Percentiles rank a stretch among this genome's conserved stretches.
These are phyloP conservation scores for Paramecium caudatum DNA, from an alignment of 73 alveolate genomes.

Conservation along the genomic window DNA sequence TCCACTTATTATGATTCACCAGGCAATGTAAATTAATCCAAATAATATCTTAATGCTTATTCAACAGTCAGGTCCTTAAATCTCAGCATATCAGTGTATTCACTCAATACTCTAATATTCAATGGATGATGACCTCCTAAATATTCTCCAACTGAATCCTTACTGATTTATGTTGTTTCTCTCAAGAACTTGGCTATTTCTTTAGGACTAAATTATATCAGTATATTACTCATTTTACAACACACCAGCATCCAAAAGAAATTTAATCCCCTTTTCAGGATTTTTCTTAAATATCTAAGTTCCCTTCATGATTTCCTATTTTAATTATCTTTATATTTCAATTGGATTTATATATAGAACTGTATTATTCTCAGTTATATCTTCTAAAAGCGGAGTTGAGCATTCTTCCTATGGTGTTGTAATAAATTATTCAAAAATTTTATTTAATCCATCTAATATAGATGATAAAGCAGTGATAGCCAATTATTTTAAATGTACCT, in stretches of 20 bases:
- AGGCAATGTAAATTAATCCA: slow-evolving; percentile 72
- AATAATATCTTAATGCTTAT: slow-evolving; percentile 71
- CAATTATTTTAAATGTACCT: slow-evolving; percentile 36
- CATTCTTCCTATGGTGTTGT: not conserved
- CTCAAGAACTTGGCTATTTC: slow-evolving; percentile 73
- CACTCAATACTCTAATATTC: slow-evolving; percentile 70
- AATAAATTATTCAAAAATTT: slow-evolving; percentile 7
- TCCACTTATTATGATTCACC: slow-evolving; percentile 84
- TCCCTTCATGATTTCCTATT: slow-evolving; percentile 68
- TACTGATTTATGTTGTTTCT: slow-evolving; percentile 58
- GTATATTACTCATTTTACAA: slow-evolving; percentile 45
- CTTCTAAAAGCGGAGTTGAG: not conserved
- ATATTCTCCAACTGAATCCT: slow-evolving; percentile 74
- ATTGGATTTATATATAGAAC: slow-evolving; percentile 45
- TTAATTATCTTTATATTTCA: slow-evolving; percentile 54
- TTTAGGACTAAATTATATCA: slow-evolving; percentile 33
- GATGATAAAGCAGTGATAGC: slow-evolving; percentile 46
- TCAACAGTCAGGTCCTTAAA: slow-evolving; percentile 62
- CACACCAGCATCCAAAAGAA: slow-evolving; percentile 34
- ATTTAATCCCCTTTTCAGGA: slow-evolving; percentile 68
- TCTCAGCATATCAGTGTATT: slow-evolving; percentile 64
- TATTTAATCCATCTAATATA: not conserved
- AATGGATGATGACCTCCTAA: slow-evolving; percentile 69
- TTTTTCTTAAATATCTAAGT: slow-evolving; percentile 50
- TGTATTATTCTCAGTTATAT: slow-evolving; percentile 3